These are phyloP conservation scores for Cucurbita pepo DNA, from an alignment of 306 rosid genomes.

Conservation along the genomic window DNA sequence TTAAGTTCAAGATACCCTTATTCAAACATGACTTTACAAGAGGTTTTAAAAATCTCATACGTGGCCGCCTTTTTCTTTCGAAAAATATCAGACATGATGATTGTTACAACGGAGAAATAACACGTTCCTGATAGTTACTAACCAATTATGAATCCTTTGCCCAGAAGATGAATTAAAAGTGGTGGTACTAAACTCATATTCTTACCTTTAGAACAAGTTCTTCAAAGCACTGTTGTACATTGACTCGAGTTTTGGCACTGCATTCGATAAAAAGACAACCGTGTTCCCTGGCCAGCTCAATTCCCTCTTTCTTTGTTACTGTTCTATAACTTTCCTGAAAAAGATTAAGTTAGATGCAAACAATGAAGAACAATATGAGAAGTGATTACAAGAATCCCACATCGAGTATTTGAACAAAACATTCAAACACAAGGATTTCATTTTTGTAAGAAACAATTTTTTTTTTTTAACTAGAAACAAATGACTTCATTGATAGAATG, in stretches of 20 bases:
- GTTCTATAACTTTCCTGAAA: slow-evolving; percentile 70
- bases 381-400: background rate
- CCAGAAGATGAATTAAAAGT: background rate
- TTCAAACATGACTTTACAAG: background rate
- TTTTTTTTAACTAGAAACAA: too few relatives aligned
- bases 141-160: slow-evolving; percentile 7
- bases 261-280: slow-evolving; percentile 90
- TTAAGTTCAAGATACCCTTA: background rate
- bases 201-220: slow-evolving; percentile 89
- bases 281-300: slow-evolving; percentile 70
- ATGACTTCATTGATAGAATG: background rate
- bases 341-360: background rate
- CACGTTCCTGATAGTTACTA: background rate
- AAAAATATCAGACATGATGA: background rate
- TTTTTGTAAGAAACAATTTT: background rate
- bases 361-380: background rate
- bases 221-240: slow-evolving; percentile 90
- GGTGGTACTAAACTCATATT: background rate
- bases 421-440: background rate
- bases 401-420: background rate
- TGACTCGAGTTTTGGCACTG: slow-evolving; percentile 97
- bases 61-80: background rate
- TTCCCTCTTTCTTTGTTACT: slow-evolving; percentile 89
- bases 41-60: background rate
- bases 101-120: background rate